Evolutionary conservation across 441 rosid species (phyloP), one percentile per base, ranked within the genome.

Genomic region (Corymbia citriodora): DNA sequence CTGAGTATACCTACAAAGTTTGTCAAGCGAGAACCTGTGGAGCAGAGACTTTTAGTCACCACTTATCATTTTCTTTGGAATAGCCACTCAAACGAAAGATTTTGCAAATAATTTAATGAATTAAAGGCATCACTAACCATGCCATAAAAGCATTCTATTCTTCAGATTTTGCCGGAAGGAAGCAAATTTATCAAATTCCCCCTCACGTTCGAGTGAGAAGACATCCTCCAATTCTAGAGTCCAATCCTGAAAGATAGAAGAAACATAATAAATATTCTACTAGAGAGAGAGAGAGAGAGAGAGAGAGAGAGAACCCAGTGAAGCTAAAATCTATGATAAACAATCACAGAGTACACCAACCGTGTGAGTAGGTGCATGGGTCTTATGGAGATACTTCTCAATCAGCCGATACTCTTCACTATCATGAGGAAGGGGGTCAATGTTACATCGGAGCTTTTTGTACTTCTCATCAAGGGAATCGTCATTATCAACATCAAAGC

Each of bases 361-460:
- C 70, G 94, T 97, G 93, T 98, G 99, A 87, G 99, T 98, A 55
- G 99, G 99, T 91, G 99, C 99, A 93, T 98, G 99, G 89, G 99
- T 97, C 68, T 93, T 93, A 55, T 92, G 96, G 31, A 98, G 98
- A 93, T 96, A 97, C 90, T 96, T 96, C 94, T 97, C 93, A 48
- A 97, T 96, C 94, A 97, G 90, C 89, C 33, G 94, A 92, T 94
- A 97, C 91, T 96, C 99, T 87, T 96, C 99, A 89, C 98, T 93
- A 89, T 98, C 98, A 93, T 95, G 99, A 90, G 97, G 91, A 92
- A 98, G 97, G 81, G 98, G 97, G 91, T 92, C 87, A 55, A 98
- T 94, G 70, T 92, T 93, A 89, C 99, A 98, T 55, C 59, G 91
- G 72, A 98, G 95, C 92, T 97, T 98, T 93, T 93, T 92, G 90